These are phyloP conservation scores for Diaporthe longicolla DNA, from an alignment of 2,329 filamentous ascomycete genomes.

Conservation along the genomic window DNA sequence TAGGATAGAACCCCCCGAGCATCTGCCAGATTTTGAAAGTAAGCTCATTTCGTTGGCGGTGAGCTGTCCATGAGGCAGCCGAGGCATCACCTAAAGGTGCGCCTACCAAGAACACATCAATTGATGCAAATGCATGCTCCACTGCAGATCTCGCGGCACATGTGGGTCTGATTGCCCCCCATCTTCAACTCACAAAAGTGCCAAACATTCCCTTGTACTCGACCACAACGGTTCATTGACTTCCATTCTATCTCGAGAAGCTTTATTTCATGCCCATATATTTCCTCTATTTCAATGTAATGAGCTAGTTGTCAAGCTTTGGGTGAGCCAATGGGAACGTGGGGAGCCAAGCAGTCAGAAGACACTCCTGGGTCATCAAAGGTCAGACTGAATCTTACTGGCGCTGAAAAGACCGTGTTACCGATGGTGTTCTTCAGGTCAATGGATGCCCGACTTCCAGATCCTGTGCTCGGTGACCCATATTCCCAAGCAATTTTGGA, in stretches of 20 bases:
- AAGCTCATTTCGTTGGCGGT: constrained; percentile 1
- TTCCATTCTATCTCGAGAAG: neutral
- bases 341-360: neutral
- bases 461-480: constrained; percentile 38
- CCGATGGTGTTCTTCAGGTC: constrained; percentile 30
- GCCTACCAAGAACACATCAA: neutral
- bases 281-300: neutral
- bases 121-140: neutral
- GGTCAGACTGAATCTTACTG: constrained; percentile 4
- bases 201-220: too few species aligned
- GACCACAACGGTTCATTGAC: neutral
- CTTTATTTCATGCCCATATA: neutral
- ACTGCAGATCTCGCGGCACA: neutral
- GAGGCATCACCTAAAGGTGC: neutral
- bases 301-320: neutral
- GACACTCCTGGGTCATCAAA: neutral
- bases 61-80: neutral
- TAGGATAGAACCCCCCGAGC: neutral
- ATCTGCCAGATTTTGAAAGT: neutral
- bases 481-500: constrained; percentile 31
- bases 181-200: neutral
- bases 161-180: too few species aligned
- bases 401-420: constrained; percentile 11
- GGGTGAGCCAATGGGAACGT: neutral
- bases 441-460: constrained; percentile 27